Evolutionary conservation across 164 flowering plant genomes (phyloP).

Genomic region (Paratinospora sagittata): DNA sequence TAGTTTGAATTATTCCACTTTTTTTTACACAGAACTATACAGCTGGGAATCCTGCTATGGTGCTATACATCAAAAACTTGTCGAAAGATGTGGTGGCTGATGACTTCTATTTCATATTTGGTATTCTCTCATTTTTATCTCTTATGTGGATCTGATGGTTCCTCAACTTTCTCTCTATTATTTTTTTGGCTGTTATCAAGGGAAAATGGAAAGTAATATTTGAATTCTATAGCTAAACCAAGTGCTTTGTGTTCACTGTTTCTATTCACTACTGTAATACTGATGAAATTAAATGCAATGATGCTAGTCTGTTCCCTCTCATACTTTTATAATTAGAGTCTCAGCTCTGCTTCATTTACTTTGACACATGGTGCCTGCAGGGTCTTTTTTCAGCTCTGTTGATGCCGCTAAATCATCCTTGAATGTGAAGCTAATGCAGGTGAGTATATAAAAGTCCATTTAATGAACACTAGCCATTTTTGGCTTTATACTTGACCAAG

Average conservation of each 20-base stretch:
- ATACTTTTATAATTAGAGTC: conserved; percentile 21
- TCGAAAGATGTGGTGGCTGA: conserved; percentile 80
- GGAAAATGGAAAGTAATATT: not conserved
- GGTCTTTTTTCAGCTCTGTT: conserved; percentile 73
- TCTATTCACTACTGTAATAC: no score
- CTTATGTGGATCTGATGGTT: not conserved
- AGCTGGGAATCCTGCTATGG: conserved; percentile 74
- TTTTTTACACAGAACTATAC: conserved; percentile 63
- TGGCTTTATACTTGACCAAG: no score
- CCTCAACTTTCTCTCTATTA: not conserved
- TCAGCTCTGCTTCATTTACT: conserved; percentile 38
- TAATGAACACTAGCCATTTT: not conserved
- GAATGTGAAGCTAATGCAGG: conserved; percentile 87
- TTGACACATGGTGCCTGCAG: conserved; percentile 33
- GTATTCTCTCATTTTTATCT: conserved; percentile 33
- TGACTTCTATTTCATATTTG: conserved; percentile 85
- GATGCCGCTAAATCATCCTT: conserved; percentile 60
- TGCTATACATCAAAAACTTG: conserved; percentile 85
- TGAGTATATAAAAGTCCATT: conserved; percentile 18
- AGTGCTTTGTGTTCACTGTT: not conserved
- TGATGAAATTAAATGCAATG: no score
- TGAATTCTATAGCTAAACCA: not conserved
- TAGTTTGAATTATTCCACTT: conserved; percentile 1
- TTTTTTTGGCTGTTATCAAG: not conserved
- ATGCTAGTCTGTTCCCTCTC: not conserved